A percentile compares a stretch with the other conserved stretches of the same genome.
Evolutionary conservation across 768 basidiomycete genomes (phyloP).

Genomic region (Boletus edulis): DNA sequence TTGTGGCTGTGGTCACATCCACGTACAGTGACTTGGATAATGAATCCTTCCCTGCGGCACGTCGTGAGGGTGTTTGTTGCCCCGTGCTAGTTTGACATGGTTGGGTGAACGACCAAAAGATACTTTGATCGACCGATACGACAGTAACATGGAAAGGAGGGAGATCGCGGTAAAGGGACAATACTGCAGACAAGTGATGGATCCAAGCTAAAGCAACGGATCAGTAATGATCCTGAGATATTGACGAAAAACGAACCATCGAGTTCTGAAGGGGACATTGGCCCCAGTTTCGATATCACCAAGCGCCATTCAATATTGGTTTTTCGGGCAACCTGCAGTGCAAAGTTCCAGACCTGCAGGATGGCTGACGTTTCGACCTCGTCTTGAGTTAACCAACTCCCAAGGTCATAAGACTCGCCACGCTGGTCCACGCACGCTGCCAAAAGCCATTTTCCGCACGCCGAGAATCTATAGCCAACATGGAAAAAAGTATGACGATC

Average conservation of each 20-base stretch:
- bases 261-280: slow-evolving; percentile 57
- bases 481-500: slow-evolving; percentile 68
- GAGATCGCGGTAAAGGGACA: slow-evolving; percentile 39
- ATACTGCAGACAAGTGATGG: slow-evolving; percentile 43
- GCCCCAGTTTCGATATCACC: slow-evolving; percentile 66
- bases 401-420: slow-evolving; percentile 70
- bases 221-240: slow-evolving; percentile 1
- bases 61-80: slow-evolving; percentile 28
- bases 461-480: slow-evolving; percentile 66
- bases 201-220: slow-evolving; percentile 58
- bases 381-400: slow-evolving; percentile 62
- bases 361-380: slow-evolving; percentile 47
- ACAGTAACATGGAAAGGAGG: slow-evolving; percentile 59
- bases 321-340: slow-evolving; percentile 53
- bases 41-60: slow-evolving; percentile 30
- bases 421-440: slow-evolving; percentile 75
- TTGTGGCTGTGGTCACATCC: slow-evolving; percentile 39
- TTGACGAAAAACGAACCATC: slow-evolving; percentile 48
- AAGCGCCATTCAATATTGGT: slow-evolving; percentile 81
- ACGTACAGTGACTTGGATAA: slow-evolving; percentile 29
- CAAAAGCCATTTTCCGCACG: slow-evolving; percentile 74
- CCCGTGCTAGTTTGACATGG: slow-evolving; percentile 20
- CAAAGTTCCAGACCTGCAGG: slow-evolving; percentile 70
- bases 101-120: slow-evolving; percentile 57
- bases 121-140: slow-evolving; percentile 55